Conservation (phyloP, 2,329 filamentous ascomycete genomes). For the Leptographium radiaticola region DNA sequence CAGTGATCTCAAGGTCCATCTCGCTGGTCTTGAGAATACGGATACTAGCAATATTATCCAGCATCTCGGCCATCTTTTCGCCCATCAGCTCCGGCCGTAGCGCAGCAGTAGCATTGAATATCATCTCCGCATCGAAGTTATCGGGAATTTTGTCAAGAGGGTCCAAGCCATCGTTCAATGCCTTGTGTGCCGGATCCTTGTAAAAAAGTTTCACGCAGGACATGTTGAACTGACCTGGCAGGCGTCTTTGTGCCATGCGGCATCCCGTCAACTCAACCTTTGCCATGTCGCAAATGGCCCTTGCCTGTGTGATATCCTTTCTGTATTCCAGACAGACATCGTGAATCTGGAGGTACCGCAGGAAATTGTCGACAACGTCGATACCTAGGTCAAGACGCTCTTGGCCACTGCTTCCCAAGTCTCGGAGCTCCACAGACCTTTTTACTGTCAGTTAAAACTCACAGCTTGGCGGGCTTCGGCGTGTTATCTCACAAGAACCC, state of each 20-base stretch:
- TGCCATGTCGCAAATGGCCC: conserved; percentile 52
- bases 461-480: not conserved
- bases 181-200: conserved; percentile 16
- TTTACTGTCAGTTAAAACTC: not conserved
- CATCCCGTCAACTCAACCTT: conserved; percentile 52
- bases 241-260: conserved; percentile 30
- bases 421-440: conserved; percentile 15
- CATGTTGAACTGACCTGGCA: conserved; percentile 74
- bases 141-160: conserved; percentile 20
- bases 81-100: conserved; percentile 20
- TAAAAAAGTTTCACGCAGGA: conserved; percentile 58
- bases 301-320: conserved; percentile 52
- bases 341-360: conserved; percentile 76
- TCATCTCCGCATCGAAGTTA: conserved; percentile 25
- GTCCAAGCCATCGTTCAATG: conserved; percentile 13
- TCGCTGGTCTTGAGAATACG: conserved; percentile 32
- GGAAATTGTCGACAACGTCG: conserved; percentile 67
- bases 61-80: conserved; percentile 18
- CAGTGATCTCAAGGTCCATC: conserved; percentile 47
- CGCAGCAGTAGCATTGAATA: conserved; percentile 31
- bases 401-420: conserved; percentile 41
- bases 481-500: conserved; percentile 58
- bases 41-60: conserved; percentile 18
- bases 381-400: conserved; percentile 45
- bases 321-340: conserved; percentile 74